Evolutionary conservation across 2,329 filamentous ascomycete genomes (phyloP), one percentile per base, ranked within the genome.

Genomic region (Pestalotiopsis sp.): DNA sequence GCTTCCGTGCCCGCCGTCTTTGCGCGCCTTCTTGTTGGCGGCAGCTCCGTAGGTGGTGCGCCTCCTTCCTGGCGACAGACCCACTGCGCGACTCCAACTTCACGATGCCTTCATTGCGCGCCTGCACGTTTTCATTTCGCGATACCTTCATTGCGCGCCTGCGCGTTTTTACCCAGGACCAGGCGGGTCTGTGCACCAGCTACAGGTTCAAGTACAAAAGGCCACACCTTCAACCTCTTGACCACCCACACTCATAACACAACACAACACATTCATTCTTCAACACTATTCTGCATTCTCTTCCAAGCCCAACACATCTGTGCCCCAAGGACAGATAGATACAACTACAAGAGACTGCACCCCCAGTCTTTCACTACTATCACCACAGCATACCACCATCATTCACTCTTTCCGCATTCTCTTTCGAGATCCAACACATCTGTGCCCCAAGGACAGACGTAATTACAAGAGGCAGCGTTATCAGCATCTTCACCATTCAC

Each of bases 271-370:
- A 39, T 36, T 41, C 36, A 39, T 64, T 69, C 65, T 14, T 20
- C 70, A 17, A 67, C 68, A 9, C 31, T 36, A 7, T 38, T 61
- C 64, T 36, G 31, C 31, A 36, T 36, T 36, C 31, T 36, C 31
- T 36, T 36, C 31, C 31, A 36, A 36, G 31, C 31, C 31, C 31
- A 36, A 36, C 31, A 36, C 31, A 36, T 36, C 31, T 36, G 31
- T 36, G 31, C 31, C 31, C 31, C 31, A 36, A 36, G 31, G 31
- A 36, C 31, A 36, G 31, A 36, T 36, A 36, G 31, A 36, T 36
- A 36, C 7, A 36, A 36, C 31, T 36, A 36, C 31, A 36, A 36
- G 31, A 36, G 31, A 36, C 31, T 36, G 31, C 7, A 52, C 9
- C 20, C n/a, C 11, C 14, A 3, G 6, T 11, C 45, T 52, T n/a